phyloP scores from a whole-genome alignment of 495 filamentous ascomycete genomes.

The Trichodelitschia bisporula region DNA sequence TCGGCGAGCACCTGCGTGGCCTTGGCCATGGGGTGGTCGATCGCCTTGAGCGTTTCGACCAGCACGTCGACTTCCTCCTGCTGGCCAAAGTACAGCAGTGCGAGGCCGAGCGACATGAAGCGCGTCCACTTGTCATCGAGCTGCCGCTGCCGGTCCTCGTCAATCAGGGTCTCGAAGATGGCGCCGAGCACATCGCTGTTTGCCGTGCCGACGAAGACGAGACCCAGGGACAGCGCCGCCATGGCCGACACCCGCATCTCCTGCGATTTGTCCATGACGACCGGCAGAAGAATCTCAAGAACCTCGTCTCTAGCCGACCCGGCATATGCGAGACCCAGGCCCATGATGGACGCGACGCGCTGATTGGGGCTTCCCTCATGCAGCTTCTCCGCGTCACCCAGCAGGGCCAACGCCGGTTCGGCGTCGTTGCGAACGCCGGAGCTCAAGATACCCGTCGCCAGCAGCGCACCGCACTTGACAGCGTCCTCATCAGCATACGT shows the following conservation, averaged over 20 bases:
- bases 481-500: slow-evolving; percentile 62
- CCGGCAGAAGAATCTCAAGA: slow-evolving; percentile 55
- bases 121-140: slow-evolving; percentile 94
- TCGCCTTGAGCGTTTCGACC: slow-evolving; percentile 79
- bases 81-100: slow-evolving; percentile 80
- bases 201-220: slow-evolving; percentile 82
- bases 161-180: slow-evolving; percentile 72
- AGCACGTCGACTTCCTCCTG: slow-evolving; percentile 96
- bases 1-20: slow-evolving; percentile 75
- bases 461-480: slow-evolving; percentile 68
- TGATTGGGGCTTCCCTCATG: slow-evolving; percentile 51
- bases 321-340: slow-evolving; percentile 79
- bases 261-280: slow-evolving; percentile 53
- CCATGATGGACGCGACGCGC: slow-evolving; percentile 71
- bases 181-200: slow-evolving; percentile 71
- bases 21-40: slow-evolving; percentile 86
- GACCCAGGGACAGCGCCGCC: slow-evolving; percentile 74
- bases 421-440: slow-evolving; percentile 67
- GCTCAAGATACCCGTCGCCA: slow-evolving; percentile 84
- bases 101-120: slow-evolving; percentile 85
- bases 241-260: slow-evolving; percentile 93
- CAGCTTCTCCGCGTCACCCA: slow-evolving; percentile 54
- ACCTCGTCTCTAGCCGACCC: slow-evolving; percentile 76
- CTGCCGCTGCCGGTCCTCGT: slow-evolving; percentile 65
- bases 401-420: slow-evolving; percentile 67